Conservation (phyloP, 495 filamentous ascomycete genomes). For the Aspergillus funiculosus region DNA sequence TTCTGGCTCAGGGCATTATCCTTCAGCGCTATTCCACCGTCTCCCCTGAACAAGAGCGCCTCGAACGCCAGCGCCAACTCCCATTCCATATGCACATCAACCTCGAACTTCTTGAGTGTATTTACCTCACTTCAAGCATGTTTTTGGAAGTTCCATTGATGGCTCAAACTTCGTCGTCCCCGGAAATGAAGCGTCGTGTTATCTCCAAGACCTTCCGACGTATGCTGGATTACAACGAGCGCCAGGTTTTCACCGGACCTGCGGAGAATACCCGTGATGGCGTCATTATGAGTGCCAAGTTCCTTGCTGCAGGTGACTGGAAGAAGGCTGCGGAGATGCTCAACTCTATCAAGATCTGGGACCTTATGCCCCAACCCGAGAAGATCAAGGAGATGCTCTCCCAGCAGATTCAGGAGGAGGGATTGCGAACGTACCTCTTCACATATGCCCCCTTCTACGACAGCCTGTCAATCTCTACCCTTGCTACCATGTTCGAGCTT, state of each 20-base stretch:
- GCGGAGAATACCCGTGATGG: constrained; percentile 98
- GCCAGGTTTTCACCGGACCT: constrained; percentile 97
- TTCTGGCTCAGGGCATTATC: constrained; percentile 95
- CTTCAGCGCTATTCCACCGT: constrained; percentile 94
- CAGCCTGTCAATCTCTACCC: constrained; percentile 76
- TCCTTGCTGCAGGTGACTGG: constrained; percentile 94
- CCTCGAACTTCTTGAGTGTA: constrained; percentile 93
- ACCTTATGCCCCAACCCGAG: constrained; percentile 78
- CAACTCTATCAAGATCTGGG: constrained; percentile 98
- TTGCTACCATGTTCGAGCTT: constrained; percentile 94
- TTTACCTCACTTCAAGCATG: constrained; percentile 98
- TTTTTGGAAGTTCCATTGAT: constrained; percentile 95
- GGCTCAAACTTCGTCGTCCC: constrained; percentile 90
- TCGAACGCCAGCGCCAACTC: constrained; percentile 92
- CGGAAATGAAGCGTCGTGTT: constrained; percentile 93
- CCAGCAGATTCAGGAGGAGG: constrained; percentile 97
- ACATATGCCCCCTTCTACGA: constrained; percentile 99
- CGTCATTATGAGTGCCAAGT: constrained; percentile 97
- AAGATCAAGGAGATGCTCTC: constrained; percentile 95
- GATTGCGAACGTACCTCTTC: constrained; percentile 96
- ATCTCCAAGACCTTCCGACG: constrained; percentile 99
- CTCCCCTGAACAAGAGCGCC: constrained; percentile 91
- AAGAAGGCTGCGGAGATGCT: constrained; percentile 91
- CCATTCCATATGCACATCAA: constrained; percentile 99
- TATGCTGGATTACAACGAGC: constrained; percentile 98